phyloP scores from a whole-genome alignment of 139 green algal genomes.

The Zygnema circumcarinatum region DNA sequence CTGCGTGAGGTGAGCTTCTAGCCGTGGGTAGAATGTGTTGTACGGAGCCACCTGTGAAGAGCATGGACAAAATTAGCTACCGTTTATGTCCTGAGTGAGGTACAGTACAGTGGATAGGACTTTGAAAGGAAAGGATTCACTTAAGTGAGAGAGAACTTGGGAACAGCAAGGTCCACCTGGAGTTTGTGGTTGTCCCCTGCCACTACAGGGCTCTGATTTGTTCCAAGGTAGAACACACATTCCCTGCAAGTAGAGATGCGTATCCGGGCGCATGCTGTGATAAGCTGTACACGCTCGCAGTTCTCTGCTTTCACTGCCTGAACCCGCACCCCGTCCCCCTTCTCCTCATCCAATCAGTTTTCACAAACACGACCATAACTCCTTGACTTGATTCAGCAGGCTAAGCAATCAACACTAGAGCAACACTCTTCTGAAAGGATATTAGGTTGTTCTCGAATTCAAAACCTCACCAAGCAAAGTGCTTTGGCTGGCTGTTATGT shows the following conservation, averaged over 20 bases:
- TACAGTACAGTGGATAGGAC: no score
- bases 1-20: slow-evolving; percentile 50
- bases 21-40: slow-evolving; percentile 62
- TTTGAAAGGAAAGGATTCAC: not conserved
- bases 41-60: slow-evolving; percentile 56
- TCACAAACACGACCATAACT: not conserved
- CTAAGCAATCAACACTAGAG: not conserved
- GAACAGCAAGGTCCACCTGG: no score
- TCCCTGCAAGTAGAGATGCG: slow-evolving; percentile 58
- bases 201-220: slow-evolving; percentile 46
- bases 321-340: not conserved
- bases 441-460: no score
- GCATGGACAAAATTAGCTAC: not conserved
- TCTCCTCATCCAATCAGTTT: no score
- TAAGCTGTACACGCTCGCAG: slow-evolving; percentile 58
- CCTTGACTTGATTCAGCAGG: no score
- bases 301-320: slow-evolving; percentile 60
- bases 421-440: not conserved
- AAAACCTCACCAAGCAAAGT: no score
- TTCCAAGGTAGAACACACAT: slow-evolving; percentile 60
- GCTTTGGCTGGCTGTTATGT: no score
- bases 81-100: no score
- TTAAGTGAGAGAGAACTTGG: not conserved
- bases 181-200: slow-evolving; percentile 62
- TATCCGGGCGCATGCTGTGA: slow-evolving; percentile 45